These are phyloP conservation scores for Garcia nutans DNA, from an alignment of 345 rosid genomes.

Conservation along the genomic window DNA sequence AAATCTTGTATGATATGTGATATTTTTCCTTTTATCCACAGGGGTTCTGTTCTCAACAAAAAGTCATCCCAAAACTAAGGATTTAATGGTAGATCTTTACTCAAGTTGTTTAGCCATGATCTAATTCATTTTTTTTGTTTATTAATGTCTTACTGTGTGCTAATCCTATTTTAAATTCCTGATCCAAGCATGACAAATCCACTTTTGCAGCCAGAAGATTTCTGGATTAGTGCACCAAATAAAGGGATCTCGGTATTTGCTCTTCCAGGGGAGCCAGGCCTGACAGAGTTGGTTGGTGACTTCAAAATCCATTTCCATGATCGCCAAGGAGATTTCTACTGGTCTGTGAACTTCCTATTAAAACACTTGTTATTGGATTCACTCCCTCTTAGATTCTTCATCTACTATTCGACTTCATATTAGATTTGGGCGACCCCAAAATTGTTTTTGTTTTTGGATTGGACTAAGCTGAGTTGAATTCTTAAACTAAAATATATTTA, in stretches of 20 bases:
- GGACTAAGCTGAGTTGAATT: too few species aligned
- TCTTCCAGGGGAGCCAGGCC: conserved; percentile 89
- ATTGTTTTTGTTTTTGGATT: too few species aligned
- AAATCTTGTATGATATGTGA: neutral
- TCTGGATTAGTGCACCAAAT: conserved; percentile 79
- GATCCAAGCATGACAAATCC: conserved; percentile 14
- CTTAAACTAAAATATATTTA: too few species aligned
- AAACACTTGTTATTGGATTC: neutral
- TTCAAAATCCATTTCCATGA: conserved; percentile 89
- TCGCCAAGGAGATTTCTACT: conserved; percentile 87
- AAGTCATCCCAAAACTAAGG: conserved; percentile 78
- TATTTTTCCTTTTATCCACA: conserved; percentile 31
- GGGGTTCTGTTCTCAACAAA: conserved; percentile 74
- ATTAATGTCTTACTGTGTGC: conserved; percentile 1
- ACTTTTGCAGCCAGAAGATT: conserved; percentile 77
- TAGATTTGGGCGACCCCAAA: too few species aligned
- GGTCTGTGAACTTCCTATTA: conserved; percentile 40
- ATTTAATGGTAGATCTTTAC: conserved; percentile 55
- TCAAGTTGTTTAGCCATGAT: conserved; percentile 10
- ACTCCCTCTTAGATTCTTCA: too few species aligned
- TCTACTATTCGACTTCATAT: too few species aligned
- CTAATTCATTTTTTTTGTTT: neutral
- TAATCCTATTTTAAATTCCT: conserved; percentile 9
- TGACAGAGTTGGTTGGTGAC: conserved; percentile 73
- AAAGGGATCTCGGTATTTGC: conserved; percentile 89